Percentiles rank a stretch among this genome's conserved stretches.
phyloP scores from a whole-genome alignment of 1,284 basidiomycete species.

The Athelia psychrophila region DNA sequence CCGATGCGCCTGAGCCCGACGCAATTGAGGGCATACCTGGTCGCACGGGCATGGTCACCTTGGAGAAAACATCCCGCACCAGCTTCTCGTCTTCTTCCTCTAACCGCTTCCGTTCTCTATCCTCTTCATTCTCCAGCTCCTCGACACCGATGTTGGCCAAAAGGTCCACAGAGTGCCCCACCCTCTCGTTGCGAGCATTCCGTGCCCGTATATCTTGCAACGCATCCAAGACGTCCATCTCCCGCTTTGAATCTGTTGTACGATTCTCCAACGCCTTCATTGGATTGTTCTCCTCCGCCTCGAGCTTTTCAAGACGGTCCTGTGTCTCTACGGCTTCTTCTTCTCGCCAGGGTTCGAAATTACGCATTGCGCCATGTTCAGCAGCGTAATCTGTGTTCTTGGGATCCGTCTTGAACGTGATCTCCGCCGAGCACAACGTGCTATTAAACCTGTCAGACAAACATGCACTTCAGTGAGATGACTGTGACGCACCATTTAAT shows the following conservation, averaged over 20 bases:
- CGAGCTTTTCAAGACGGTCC: slow-evolving; percentile 74
- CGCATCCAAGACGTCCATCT: slow-evolving; percentile 98
- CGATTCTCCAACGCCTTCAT: slow-evolving; percentile 96
- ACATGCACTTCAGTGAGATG: neutral
- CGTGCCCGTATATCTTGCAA: slow-evolving; percentile 92
- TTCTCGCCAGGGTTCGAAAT: slow-evolving; percentile 92
- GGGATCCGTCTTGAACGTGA: slow-evolving; percentile 99
- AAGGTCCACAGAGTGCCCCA: slow-evolving; percentile 65
- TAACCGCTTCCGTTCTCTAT: slow-evolving; percentile 58
- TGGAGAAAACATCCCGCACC: slow-evolving; percentile 85
- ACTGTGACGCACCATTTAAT: slow-evolving; percentile 66
- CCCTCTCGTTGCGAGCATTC: slow-evolving; percentile 88
- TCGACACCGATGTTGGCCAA: slow-evolving; percentile 53
- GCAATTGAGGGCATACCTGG: slow-evolving; percentile 19
- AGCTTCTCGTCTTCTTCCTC: slow-evolving; percentile 93
- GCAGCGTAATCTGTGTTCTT: slow-evolving; percentile 94
- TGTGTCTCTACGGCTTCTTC: slow-evolving; percentile 71
- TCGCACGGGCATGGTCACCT: slow-evolving; percentile 47
- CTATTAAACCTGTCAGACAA: slow-evolving; percentile 33
- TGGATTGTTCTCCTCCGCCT: slow-evolving; percentile 91
- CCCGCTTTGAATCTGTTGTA: slow-evolving; percentile 88
- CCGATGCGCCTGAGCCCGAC: slow-evolving; percentile 23
- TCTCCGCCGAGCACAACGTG: slow-evolving; percentile 93
- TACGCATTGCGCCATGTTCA: slow-evolving; percentile 92
- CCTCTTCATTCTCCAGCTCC: slow-evolving; percentile 71